Evolutionary conservation across 139 green algal genomes (phyloP).

Genomic region (Trebouxia sp.): DNA sequence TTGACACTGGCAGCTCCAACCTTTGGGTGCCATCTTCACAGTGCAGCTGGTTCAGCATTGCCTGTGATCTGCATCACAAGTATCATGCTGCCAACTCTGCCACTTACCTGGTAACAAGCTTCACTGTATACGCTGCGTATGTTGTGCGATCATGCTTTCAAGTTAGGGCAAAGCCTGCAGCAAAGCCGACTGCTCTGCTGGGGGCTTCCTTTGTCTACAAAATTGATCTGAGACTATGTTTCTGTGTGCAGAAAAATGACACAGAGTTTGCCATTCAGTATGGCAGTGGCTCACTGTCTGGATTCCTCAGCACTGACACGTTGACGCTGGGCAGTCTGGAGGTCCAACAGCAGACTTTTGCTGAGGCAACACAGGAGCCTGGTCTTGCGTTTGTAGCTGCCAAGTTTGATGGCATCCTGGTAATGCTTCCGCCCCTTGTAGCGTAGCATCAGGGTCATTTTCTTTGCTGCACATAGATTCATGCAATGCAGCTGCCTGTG

Average conservation of each 20-base stretch:
- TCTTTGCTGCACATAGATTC: too few species aligned
- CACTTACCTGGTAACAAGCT: constrained; percentile 74
- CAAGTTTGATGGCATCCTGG: constrained; percentile 98
- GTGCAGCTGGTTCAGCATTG: constrained; percentile 87
- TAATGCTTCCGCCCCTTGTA: constrained; percentile 19
- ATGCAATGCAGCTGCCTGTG: too few species aligned
- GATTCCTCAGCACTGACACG: constrained; percentile 86
- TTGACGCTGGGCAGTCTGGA: constrained; percentile 76
- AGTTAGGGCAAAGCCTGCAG: too few species aligned
- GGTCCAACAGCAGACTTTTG: constrained; percentile 74
- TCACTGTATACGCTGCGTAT: background rate
- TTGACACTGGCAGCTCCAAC: constrained; percentile 94
- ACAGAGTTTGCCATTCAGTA: constrained; percentile 97
- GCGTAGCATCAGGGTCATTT: too few species aligned
- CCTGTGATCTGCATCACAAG: constrained; percentile 89
- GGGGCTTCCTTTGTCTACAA: background rate
- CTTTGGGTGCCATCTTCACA: constrained; percentile 90
- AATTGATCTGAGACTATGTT: too few species aligned
- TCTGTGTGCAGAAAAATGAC: constrained; percentile 62
- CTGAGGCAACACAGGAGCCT: constrained; percentile 88
- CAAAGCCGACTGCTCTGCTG: background rate
- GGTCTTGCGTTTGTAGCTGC: constrained; percentile 93
- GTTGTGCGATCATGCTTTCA: background rate
- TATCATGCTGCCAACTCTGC: constrained; percentile 78
- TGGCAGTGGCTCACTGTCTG: constrained; percentile 86